These are phyloP conservation scores for Amanita jacksonii DNA, from an alignment of 768 basidiomycete species.

Conservation along the genomic window DNA sequence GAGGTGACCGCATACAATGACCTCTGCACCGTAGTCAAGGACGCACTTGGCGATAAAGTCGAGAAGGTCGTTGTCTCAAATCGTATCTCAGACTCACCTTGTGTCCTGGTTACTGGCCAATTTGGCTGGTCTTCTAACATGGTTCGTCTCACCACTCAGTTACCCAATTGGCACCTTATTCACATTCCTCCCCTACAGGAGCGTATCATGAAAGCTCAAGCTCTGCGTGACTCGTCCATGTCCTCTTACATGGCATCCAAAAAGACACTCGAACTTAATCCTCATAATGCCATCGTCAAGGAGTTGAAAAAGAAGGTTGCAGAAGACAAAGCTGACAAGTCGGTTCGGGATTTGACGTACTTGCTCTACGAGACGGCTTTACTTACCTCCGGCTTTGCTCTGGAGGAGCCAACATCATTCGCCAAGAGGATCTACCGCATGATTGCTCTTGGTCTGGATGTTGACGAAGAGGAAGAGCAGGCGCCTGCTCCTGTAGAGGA, in stretches of 20 bases:
- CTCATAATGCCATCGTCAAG: conserved; percentile 85
- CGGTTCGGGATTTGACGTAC: conserved; percentile 92
- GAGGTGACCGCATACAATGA: conserved; percentile 78
- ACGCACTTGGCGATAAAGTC: conserved; percentile 97
- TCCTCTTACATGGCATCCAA: conserved; percentile 98
- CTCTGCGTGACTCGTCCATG: conserved; percentile 93
- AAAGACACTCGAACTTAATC: conserved; percentile 97
- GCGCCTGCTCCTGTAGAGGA: conserved; percentile 32
- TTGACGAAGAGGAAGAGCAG: conserved; percentile 57
- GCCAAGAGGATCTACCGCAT: conserved; percentile 95
- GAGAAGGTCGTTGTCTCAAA: conserved; percentile 99
- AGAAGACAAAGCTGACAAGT: conserved; percentile 98
- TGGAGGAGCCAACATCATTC: conserved; percentile 92
- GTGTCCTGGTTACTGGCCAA: conserved; percentile 95
- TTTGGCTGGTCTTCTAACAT: conserved; percentile 99
- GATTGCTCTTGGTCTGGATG: conserved; percentile 90
- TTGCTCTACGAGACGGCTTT: conserved; percentile 96
- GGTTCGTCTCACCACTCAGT: conserved; percentile 33
- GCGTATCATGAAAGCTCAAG: conserved; percentile 99
- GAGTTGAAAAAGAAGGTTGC: conserved; percentile 93
- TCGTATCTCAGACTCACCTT: conserved; percentile 95
- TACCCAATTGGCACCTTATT: not conserved
- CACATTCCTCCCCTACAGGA: conserved; percentile 36
- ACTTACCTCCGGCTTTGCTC: conserved; percentile 89
- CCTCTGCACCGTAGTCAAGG: conserved; percentile 92